Base-by-base conservation (phyloP, 208 protist genomes). In the Tritrichomonas foetus region DNA sequence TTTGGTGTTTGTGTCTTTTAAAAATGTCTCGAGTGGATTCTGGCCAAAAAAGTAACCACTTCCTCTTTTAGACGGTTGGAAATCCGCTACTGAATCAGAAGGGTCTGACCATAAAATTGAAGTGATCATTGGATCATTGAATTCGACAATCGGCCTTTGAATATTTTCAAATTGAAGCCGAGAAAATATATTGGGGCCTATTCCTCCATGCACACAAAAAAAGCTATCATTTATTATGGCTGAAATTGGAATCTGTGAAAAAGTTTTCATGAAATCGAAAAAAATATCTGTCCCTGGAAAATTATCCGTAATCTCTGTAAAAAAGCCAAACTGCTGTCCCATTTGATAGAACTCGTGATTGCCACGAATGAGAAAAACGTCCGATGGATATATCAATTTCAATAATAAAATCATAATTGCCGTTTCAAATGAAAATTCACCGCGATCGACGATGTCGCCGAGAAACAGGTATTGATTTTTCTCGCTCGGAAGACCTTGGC, bases 11-110 rank as follows among this genome's bases (percentile, higher is more conserved):
- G 99, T 99, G 95, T 98, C 98, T 94, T 99, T 98, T 95, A 98
- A 99, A 95, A 99, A 99, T 95, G 98, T 97, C 94, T 99, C 97
- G 8, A 97, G 97, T 50, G 99, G 98, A 95, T 99, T 98, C 92
- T 97, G 96, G 61, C 99, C 99, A 94, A 99, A 99, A 27, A 98
- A 99, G 66, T 95, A 95, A 16, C 93, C 95, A n/a, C 94, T 94
- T 25, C 94, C 99, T 39, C 98, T 97, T 25, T 98, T 98, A 50
- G 97, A 99, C 11, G 74, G 74, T 9, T 20, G 14, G 30, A 53
- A 82, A 41, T 50, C n/a, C 9, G 74, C 30, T 49, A 50, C 41
- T 53, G 41, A 47, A 47, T 25, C 50, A 47, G 41, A 50, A 50
- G 74, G 74, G 25, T 82, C 74, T 20, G 41, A 50, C 74, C 74